These are phyloP conservation scores for Ceratobasidium sp. DNA, from an alignment of 1,284 basidiomycete genomes.

Conservation along the genomic window DNA sequence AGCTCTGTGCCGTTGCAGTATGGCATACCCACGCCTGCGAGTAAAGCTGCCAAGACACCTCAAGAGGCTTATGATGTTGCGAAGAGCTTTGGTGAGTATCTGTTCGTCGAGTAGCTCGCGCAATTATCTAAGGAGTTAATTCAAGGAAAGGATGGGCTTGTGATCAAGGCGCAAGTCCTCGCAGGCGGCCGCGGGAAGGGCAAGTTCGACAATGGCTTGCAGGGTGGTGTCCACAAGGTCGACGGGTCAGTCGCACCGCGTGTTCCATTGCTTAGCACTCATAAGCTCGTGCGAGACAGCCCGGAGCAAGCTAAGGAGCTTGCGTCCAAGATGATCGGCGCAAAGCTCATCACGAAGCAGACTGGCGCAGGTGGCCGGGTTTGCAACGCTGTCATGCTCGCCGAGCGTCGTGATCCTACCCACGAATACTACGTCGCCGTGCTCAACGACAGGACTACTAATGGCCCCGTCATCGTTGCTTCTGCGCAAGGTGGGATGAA, in stretches of 20 bases:
- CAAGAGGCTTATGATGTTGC: slow-evolving; percentile 93
- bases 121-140: slow-evolving; percentile 51
- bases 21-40: slow-evolving; percentile 95
- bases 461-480: slow-evolving; percentile 92
- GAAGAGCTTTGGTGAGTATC: slow-evolving; percentile 78
- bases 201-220: slow-evolving; percentile 94
- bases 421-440: slow-evolving; percentile 99
- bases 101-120: background rate
- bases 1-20: slow-evolving; percentile 66
- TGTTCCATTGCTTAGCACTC: background rate
- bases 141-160: slow-evolving; percentile 74
- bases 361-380: slow-evolving; percentile 92
- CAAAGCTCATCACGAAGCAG: slow-evolving; percentile 98
- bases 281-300: slow-evolving; percentile 59
- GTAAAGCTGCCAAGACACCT: slow-evolving; percentile 86
- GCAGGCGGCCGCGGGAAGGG: slow-evolving; percentile 99
- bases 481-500: slow-evolving; percentile 97
- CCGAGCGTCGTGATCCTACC: slow-evolving; percentile 90
- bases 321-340: slow-evolving; percentile 94
- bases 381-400: slow-evolving; percentile 99
- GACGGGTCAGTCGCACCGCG: slow-evolving; percentile 72
- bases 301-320: slow-evolving; percentile 89
- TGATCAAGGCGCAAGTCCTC: slow-evolving; percentile 99
- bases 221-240: slow-evolving; percentile 97
- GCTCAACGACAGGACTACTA: slow-evolving; percentile 92